Base-by-base conservation (phyloP, 805 yeast species). In the Maudiozyma saulgeensis region DNA sequence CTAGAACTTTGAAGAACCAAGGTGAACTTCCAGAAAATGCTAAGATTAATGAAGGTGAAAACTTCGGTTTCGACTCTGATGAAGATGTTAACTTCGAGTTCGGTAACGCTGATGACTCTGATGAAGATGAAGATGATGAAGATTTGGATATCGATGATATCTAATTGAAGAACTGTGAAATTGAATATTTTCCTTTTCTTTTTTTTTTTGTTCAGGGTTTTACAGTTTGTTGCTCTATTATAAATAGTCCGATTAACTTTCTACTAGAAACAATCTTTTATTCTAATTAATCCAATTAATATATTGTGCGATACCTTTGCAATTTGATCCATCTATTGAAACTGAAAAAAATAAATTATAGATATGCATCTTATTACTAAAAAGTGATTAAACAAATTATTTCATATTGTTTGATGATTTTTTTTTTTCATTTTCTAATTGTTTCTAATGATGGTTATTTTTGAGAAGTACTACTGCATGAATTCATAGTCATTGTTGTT, bases 21-120 rank as follows among this genome's bases (percentile, higher is more conserved):
- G 99, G 99, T 60, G 99, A 93, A 73, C 79, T 93, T 62, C 99
- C 99, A 55, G 98, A 93, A 71, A 79, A 83, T 59, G 97, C 98
- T 53, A 87, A 88, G 77, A 93, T 93, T 70, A 90, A 91, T 72
- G 99, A 93, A 77, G 89, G 96, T 57, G 97, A 91, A 69, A 88
- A 95, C 55, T 90, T 88, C 67, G 97, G 96, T 67, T 91, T 82
- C 68, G 98, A 89, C 60, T 95, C 89, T 45, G 98, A 90, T 53
- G 98, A 90, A 60, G 99, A 93, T 63, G 96, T 89, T 68, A 91
- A 91, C 80, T 89, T 91, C 71, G 98, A 91, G 75, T 93, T 93
- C 71, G 98, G 96, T 70, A 90, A 84, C 65, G 96, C 87, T 53
- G 88, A 86, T 56, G 89, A 80, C 51, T 86, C 79, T 49, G 89